Conservation (phyloP, 805 yeast genomes). For the Metschnikowia corniflorae region DNA sequence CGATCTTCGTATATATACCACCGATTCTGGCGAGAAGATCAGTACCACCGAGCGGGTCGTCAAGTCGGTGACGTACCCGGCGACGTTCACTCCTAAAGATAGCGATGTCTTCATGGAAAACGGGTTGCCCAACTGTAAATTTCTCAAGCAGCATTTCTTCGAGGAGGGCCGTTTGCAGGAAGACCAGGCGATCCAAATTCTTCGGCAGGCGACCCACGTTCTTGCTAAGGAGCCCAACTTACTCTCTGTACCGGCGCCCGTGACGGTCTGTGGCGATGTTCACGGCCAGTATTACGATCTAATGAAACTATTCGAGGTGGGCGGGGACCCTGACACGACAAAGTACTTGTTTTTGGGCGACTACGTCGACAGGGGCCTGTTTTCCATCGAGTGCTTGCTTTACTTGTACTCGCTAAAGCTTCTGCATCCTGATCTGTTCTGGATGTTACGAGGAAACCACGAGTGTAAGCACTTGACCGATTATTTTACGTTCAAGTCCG, state of each 20-base stretch:
- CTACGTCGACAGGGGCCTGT: constrained; percentile 92
- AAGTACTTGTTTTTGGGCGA: constrained; percentile 86
- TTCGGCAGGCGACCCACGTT: constrained; percentile 59
- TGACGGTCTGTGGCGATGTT: constrained; percentile 95
- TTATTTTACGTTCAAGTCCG: constrained; percentile 88
- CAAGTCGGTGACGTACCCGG: constrained; percentile 61
- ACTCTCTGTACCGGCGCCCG: constrained; percentile 82
- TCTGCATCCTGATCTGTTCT: constrained; percentile 67
- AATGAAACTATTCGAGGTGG: constrained; percentile 86
- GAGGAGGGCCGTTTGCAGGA: constrained; percentile 77
- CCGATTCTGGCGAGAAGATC: constrained; percentile 56
- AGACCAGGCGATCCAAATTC: constrained; percentile 65
- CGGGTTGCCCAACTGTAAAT: constrained; percentile 70
- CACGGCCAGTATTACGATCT: constrained; percentile 94
- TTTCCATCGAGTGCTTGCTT: constrained; percentile 77
- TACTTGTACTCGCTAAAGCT: constrained; percentile 77
- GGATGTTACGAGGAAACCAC: constrained; percentile 90
- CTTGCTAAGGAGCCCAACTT: constrained; percentile 74
- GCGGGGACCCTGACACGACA: constrained; percentile 80
- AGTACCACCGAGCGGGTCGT: constrained; percentile 59
- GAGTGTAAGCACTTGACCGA: constrained; percentile 92
- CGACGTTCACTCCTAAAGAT: constrained; percentile 60
- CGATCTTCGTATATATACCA: constrained; percentile 45
- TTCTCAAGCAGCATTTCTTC: constrained; percentile 68
- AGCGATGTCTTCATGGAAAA: constrained; percentile 57